Percentiles rank a stretch among this genome's conserved stretches.
phyloP scores from a whole-genome alignment of 495 filamentous ascomycete genomes.

The Aspergillus asperescens region DNA sequence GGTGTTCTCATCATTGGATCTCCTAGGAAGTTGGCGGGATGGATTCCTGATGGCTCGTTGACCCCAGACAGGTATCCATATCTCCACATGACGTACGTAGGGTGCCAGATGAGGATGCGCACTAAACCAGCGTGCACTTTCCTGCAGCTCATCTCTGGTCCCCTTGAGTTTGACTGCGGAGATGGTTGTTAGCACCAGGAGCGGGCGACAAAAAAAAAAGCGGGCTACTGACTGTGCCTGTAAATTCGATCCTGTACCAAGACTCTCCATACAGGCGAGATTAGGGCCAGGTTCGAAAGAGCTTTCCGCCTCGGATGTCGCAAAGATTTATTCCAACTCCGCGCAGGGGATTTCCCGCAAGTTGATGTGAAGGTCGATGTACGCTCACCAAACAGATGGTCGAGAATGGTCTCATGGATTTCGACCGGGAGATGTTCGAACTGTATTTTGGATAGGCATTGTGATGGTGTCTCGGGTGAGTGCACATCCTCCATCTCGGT shows the following conservation, averaged over 20 bases:
- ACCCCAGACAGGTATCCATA: conserved; percentile 71
- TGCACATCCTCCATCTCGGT: conserved; percentile 28
- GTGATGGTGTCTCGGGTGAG: conserved; percentile 6
- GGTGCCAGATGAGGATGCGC: conserved; percentile 51
- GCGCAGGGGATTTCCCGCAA: conserved; percentile 41
- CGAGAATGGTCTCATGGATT: conserved; percentile 66
- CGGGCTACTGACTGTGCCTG: conserved; percentile 50
- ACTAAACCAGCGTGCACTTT: conserved; percentile 53
- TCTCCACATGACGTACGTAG: conserved; percentile 65
- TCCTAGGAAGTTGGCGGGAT: conserved; percentile 32
- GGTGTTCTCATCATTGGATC: conserved; percentile 23
- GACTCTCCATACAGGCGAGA: conserved; percentile 55
- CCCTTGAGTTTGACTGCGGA: conserved; percentile 61
- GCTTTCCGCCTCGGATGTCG: conserved; percentile 63
- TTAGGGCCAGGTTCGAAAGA: conserved; percentile 59
- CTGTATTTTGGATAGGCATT: conserved; percentile 15
- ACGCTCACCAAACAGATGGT: conserved; percentile 62
- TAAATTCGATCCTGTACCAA: conserved; percentile 66
- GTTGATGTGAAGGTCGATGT: conserved; percentile 48
- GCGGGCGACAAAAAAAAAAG: neutral
- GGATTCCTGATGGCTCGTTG: conserved; percentile 33
- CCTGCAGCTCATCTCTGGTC: conserved; percentile 51
- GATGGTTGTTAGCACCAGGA: conserved; percentile 5
- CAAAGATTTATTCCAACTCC: conserved; percentile 59
- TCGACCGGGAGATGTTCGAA: conserved; percentile 59